These are phyloP conservation scores for Spathaspora passalidarum DNA, from an alignment of 805 yeast genomes.

Conservation along the genomic window DNA sequence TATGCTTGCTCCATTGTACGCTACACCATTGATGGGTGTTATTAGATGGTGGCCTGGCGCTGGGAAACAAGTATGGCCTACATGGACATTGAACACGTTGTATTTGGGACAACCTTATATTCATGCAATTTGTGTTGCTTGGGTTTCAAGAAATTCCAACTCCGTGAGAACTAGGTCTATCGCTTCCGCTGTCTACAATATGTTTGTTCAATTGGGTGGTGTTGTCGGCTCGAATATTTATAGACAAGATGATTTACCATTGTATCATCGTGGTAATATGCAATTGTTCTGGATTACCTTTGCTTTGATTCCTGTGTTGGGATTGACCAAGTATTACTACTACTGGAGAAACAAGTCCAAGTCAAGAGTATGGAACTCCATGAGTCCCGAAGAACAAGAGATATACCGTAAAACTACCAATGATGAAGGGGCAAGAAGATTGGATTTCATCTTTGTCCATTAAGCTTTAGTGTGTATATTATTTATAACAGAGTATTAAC, in stretches of 20 bases:
- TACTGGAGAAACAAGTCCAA: constrained; percentile 41
- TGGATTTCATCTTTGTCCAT: constrained; percentile 45
- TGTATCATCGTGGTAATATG: constrained; percentile 56
- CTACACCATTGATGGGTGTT: constrained; percentile 6
- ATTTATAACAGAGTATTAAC: no score
- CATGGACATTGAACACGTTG: constrained; percentile 16
- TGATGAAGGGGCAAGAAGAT: constrained; percentile 56
- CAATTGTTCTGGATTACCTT: constrained; percentile 35
- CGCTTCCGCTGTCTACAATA: constrained; percentile 62
- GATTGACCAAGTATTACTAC: constrained; percentile 36
- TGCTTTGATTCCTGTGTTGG: constrained; percentile 26
- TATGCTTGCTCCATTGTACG: constrained; percentile 8
- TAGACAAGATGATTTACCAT: constrained; percentile 54
- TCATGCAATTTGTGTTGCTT: constrained; percentile 23
- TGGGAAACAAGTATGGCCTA: constrained; percentile 11
- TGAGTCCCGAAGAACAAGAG: constrained; percentile 49
- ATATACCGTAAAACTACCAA: constrained; percentile 43
- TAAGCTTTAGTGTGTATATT: constrained; percentile 9
- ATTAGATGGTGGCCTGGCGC: constrained; percentile 11
- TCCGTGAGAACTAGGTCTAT: constrained; percentile 64
- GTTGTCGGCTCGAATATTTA: constrained; percentile 58
- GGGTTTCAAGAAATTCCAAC: constrained; percentile 63
- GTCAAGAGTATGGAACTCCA: constrained; percentile 46
- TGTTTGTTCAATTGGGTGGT: constrained; percentile 57
- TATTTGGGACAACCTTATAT: constrained; percentile 30